phyloP scores from a whole-genome alignment of 768 basidiomycete species.

The Suillus alpinus region DNA sequence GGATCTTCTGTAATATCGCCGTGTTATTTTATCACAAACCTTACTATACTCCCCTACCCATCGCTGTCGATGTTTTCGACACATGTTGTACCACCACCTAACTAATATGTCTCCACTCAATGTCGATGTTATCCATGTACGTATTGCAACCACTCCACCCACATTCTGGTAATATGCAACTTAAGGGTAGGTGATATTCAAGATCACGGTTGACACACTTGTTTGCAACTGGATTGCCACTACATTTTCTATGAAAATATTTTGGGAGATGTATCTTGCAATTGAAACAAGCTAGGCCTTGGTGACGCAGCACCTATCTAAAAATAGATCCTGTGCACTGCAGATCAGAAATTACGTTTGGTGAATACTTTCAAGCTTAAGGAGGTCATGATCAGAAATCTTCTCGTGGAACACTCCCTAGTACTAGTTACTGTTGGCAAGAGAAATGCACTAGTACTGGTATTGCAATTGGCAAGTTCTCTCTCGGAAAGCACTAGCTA shows the following conservation, averaged over 20 bases:
- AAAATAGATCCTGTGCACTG: no score
- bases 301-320: not conserved
- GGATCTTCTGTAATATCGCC: conserved; percentile 54
- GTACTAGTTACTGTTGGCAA: no score
- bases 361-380: no score
- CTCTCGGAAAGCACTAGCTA: no score
- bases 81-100: not conserved
- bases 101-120: not conserved
- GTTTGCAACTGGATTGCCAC: not conserved
- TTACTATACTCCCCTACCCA: not conserved
- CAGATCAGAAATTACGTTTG: no score
- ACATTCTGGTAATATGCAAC: not conserved
- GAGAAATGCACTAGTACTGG: no score
- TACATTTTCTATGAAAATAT: not conserved
- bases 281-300: no score
- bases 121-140: not conserved
- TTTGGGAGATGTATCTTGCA: not conserved
- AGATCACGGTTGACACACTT: not conserved
- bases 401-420: no score
- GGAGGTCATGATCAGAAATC: no score
- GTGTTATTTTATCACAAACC: conserved; percentile 4
- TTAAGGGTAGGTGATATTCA: not conserved
- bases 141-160: not conserved
- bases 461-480: no score
- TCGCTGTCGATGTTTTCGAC: not conserved